phyloP scores from a whole-genome alignment of 73 alveolate species.

The Urostyla sp. region DNA sequence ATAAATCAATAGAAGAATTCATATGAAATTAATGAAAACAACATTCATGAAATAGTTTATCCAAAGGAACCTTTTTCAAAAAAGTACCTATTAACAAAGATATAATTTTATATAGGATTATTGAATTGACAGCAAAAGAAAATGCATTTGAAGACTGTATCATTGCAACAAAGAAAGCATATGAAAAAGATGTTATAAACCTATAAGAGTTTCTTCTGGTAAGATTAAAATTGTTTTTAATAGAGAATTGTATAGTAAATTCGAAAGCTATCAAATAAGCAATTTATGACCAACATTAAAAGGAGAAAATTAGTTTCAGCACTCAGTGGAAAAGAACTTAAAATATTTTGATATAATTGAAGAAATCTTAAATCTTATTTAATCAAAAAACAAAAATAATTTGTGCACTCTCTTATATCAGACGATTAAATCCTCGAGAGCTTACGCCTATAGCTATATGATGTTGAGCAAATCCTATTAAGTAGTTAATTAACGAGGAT shows the following conservation, averaged over 20 bases:
- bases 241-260: background rate
- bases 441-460: too few relatives aligned
- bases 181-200: slow-evolving; percentile 23
- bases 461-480: too few relatives aligned
- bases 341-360: too few relatives aligned
- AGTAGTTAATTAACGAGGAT: too few relatives aligned
- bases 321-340: background rate
- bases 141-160: slow-evolving; percentile 44
- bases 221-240: background rate
- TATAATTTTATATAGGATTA: slow-evolving; percentile 3
- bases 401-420: too few relatives aligned
- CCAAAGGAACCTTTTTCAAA: slow-evolving; percentile 38
- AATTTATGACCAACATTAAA: slow-evolving; percentile 12
- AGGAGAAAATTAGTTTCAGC: slow-evolving; percentile 43
- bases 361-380: too few relatives aligned
- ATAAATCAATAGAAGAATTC: slow-evolving; percentile 1
- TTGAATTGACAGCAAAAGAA: slow-evolving; percentile 36
- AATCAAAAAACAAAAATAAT: too few relatives aligned
- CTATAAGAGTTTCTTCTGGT: slow-evolving; percentile 26
- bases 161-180: slow-evolving; percentile 35
- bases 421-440: too few relatives aligned
- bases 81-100: background rate
- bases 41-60: slow-evolving; percentile 3
- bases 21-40: slow-evolving; percentile 28
- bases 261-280: slow-evolving; percentile 15